Percentiles rank a stretch among this genome's conserved stretches.
These are phyloP conservation scores for Talaromyces sp. DNA, from an alignment of 2,329 filamentous ascomycete species.

Conservation along the genomic window DNA sequence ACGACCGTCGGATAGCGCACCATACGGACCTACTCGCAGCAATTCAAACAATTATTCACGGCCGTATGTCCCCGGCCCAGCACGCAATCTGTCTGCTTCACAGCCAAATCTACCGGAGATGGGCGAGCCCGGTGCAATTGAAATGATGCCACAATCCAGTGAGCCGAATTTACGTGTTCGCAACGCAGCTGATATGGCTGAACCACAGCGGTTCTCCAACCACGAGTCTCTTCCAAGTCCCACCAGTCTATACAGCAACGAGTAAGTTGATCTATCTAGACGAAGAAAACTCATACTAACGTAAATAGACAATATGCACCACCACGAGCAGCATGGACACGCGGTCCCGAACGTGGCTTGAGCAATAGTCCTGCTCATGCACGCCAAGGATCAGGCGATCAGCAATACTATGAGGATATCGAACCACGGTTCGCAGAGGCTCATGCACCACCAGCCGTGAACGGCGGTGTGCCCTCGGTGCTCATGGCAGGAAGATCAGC, in stretches of 20 bases:
- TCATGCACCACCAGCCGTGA: conserved; percentile 22
- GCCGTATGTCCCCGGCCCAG: conserved; percentile 19
- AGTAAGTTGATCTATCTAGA: conserved; percentile 51
- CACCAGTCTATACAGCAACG: conserved; percentile 67
- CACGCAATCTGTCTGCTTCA: conserved; percentile 29
- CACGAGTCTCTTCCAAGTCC: conserved; percentile 51
- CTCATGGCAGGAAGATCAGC: conserved; percentile 34
- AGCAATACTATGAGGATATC: conserved; percentile 92
- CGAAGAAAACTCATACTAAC: conserved; percentile 16
- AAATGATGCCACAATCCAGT: conserved; percentile 70
- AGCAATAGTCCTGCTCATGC: conserved; percentile 21
- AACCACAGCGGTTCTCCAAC: conserved; percentile 8
- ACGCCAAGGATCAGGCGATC: conserved; percentile 38
- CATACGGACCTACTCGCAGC: conserved; percentile 32
- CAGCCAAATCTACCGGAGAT: conserved; percentile 27
- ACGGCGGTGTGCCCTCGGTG: conserved; percentile 29
- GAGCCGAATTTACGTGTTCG: conserved; percentile 38
- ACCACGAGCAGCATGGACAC: conserved; percentile 42
- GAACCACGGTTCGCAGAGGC: conserved; percentile 76
- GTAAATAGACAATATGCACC: conserved; percentile 35
- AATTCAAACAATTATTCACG: conserved; percentile 26
- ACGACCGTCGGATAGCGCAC: conserved; percentile 24
- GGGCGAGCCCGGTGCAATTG: conserved; percentile 57
- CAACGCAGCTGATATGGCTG: neutral
- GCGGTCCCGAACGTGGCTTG: conserved; percentile 17